Evolutionary conservation across 495 filamentous ascomycete species (phyloP).

Genomic region (Aspergillus sparsus): DNA sequence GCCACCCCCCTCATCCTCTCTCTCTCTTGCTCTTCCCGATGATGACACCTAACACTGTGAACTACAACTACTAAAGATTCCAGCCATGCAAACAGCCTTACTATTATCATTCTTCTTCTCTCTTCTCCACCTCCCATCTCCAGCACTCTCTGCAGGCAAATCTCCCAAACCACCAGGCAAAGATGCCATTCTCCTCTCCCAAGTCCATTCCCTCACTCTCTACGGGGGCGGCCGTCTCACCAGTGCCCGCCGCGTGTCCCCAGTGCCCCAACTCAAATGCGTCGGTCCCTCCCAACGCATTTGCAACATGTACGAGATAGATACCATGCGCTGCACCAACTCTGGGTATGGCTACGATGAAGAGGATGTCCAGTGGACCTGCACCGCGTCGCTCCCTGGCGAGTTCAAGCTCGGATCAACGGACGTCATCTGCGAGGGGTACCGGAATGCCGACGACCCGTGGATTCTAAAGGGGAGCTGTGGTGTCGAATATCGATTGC

Average conservation of each 20-base stretch:
- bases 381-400: slow-evolving; percentile 71
- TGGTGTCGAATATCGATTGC: slow-evolving; percentile 85
- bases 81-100: slow-evolving; percentile 19
- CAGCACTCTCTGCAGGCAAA: slow-evolving; percentile 31
- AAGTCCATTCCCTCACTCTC: slow-evolving; percentile 78
- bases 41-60: not conserved
- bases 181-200: slow-evolving; percentile 71
- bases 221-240: slow-evolving; percentile 58
- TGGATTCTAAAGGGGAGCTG: slow-evolving; percentile 89
- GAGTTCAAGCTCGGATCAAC: slow-evolving; percentile 89
- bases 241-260: slow-evolving; percentile 69
- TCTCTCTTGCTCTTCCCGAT: not conserved
- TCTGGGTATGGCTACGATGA: slow-evolving; percentile 66
- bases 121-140: slow-evolving; percentile 38
- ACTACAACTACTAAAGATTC: slow-evolving; percentile 4
- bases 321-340: slow-evolving; percentile 88
- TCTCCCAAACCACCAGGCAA: slow-evolving; percentile 45
- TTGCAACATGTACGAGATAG: slow-evolving; percentile 65
- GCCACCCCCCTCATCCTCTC: no score
- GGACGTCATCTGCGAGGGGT: slow-evolving; percentile 93
- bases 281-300: slow-evolving; percentile 61
- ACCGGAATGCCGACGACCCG: slow-evolving; percentile 68
- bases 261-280: slow-evolving; percentile 84
- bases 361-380: slow-evolving; percentile 86
- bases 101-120: slow-evolving; percentile 19